phyloP scores from a whole-genome alignment of 352 stramenopile genomes.

The Globisporangium carolinianum region DNA sequence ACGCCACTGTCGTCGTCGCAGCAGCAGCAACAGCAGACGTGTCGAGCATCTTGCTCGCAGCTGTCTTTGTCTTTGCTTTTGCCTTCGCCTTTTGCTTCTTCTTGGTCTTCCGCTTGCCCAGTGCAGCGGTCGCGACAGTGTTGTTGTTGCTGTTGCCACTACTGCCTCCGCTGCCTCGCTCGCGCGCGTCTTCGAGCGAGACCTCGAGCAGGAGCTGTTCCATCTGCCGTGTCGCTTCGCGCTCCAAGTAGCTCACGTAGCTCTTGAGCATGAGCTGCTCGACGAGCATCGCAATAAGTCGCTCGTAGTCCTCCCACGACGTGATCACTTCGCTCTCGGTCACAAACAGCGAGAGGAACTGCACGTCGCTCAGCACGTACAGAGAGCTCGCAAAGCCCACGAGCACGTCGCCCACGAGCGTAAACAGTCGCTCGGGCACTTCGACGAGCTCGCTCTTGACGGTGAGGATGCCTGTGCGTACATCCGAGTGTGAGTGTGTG shows the following conservation, averaged over 20 bases:
- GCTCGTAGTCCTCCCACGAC: conserved; percentile 77
- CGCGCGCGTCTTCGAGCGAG: conserved; percentile 23
- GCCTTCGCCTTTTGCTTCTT: not conserved
- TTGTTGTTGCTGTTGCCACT: not conserved
- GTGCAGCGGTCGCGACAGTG: not conserved
- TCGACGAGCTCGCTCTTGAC: conserved; percentile 83
- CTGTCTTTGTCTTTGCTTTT: conserved; percentile 29
- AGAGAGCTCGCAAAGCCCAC: conserved; percentile 52
- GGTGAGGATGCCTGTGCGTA: conserved; percentile 57
- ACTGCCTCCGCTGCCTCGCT: not conserved
- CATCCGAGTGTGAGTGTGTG: not conserved
- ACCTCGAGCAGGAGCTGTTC: conserved; percentile 60
- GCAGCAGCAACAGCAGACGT: not conserved
- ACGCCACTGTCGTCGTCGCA: not conserved
- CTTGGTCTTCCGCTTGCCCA: not conserved
- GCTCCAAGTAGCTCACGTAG: conserved; percentile 63
- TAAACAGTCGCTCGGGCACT: conserved; percentile 51
- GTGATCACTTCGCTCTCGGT: conserved; percentile 73
- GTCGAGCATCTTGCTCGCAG: not conserved
- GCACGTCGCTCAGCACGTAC: conserved; percentile 50
- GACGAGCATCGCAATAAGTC: conserved; percentile 78
- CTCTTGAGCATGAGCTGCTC: conserved; percentile 78
- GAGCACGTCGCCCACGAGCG: conserved; percentile 56
- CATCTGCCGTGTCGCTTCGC: conserved; percentile 67
- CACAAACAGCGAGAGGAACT: conserved; percentile 72